Evolutionary conservation across 108 stramenopile species (phyloP), one percentile per base, ranked within the genome.

Genomic region (Aureococcus anophagefferens): DNA sequence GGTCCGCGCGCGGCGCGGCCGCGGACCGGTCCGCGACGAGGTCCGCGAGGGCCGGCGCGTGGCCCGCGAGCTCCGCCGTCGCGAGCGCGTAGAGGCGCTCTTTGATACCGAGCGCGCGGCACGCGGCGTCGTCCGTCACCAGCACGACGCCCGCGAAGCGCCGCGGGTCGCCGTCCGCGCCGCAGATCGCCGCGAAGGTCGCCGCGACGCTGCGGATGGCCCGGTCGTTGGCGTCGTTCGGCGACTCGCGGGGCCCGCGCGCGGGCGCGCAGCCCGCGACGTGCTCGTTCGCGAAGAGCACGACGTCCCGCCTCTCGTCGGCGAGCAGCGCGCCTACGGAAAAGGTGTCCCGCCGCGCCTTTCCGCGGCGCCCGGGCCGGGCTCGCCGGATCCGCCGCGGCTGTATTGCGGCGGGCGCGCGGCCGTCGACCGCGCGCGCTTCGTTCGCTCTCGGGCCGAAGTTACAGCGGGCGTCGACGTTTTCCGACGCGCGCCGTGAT

Each of bases 201-300:
- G 70, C 63, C 16, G 83, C 63, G 14, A 76, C 83, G 35, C 59
- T 29, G 17, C 84, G 80, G 65, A 87, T 87, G 28, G 75, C 65
- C 25, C 84, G 77, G 76, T 87, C 86, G 59, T 85, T 85, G 46
- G 66, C 64, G 79, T 87, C 86, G 65, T 87, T 87, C 16, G 73
- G 68, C 17, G 83, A 73, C 76, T 87, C 86, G 15, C 72, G 29
- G 75, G 40, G 40, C 40, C 5, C 9, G 13, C 9, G 40, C 13
- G 40, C 13, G 9, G 40, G 40, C 13, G n/a, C n/a, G n/a, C n/a
- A n/a, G n/a, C n/a, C n/a, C n/a, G n/a, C n/a, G n/a, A n/a, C n/a
- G n/a, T n/a, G n/a, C n/a, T n/a, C n/a, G n/a, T n/a, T n/a, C n/a
- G n/a, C n/a, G n/a, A n/a, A n/a, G n/a, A n/a, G n/a, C n/a, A n/a